Conservation (phyloP, 345 rosid species). For the Bretschneidera sinensis region DNA sequence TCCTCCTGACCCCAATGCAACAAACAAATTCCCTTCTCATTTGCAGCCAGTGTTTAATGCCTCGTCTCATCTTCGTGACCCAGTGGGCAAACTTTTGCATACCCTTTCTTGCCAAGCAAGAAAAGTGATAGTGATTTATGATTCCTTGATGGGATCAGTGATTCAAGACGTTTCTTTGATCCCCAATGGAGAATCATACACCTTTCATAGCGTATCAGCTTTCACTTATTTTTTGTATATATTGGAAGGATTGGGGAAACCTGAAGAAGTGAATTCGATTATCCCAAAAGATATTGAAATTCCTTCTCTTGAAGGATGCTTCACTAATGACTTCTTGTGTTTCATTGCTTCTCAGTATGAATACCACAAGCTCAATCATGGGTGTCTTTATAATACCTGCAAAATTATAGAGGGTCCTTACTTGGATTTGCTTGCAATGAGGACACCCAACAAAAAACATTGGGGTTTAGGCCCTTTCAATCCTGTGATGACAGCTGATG, state of each 20-base stretch:
- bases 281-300: conserved; percentile 13
- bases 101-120: conserved; percentile 21
- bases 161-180: conserved; percentile 26
- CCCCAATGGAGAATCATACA: conserved; percentile 33
- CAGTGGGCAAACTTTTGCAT: conserved; percentile 20
- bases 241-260: conserved; percentile 21
- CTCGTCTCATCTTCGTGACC: conserved; percentile 22
- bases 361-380: conserved; percentile 12
- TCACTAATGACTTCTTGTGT: conserved; percentile 28
- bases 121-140: conserved; percentile 32
- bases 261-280: not conserved
- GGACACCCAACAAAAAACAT: conserved; percentile 3
- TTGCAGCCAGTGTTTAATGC: conserved; percentile 35
- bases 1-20: conserved; percentile 26
- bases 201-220: conserved; percentile 41
- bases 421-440: conserved; percentile 25
- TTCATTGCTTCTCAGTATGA: conserved; percentile 22
- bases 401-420: conserved; percentile 29
- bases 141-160: conserved; percentile 42
- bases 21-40: conserved; percentile 41
- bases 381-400: conserved; percentile 42
- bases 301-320: conserved; percentile 46
- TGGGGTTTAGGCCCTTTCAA: conserved; percentile 51
- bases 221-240: conserved; percentile 19
- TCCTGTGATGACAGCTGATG: conserved; percentile 18